Base-by-base conservation (phyloP, 768 basidiomycete genomes). In the Dentipellis fragilis region DNA sequence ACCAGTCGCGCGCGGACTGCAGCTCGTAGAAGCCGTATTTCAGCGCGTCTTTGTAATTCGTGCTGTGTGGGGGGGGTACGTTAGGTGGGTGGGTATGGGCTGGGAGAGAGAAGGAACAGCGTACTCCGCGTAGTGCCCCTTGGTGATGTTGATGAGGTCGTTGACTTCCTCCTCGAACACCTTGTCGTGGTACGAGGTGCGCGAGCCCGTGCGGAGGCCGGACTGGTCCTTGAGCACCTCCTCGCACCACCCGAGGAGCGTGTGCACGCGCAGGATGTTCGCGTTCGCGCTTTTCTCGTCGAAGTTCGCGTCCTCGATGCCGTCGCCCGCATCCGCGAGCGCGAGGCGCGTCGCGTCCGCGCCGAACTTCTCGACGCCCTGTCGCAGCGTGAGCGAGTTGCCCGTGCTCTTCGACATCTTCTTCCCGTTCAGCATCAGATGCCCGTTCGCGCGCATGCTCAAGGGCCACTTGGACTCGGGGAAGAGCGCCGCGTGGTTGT, bases 361-460 rank as follows among this genome's bases (percentile, higher is more conserved):
- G 57, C 96, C 96, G 65, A 95, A 98, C 77, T 98, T 98, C 70
- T 84, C 78, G 57, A 95, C 83, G 1, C 88, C 81, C 66, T 99
- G 89, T 54, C 81, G 73, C 68, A 98, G 73, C 0, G 95, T 99
- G 75, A 98, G 74, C 55, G 86, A 90, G 71, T 99, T 99, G 10
- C 96, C 96, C 47, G 87, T 93, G 68, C 87, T 89, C 80, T 98
- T 99, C 40, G 84, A 86, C 96, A 99, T 99, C 77, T 98, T 99
- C 77, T 93, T 87, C 17, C 95, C 94, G 69, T 99, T 98, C 69
- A 99, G 69, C 85, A 93, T 85, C 75, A 99, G 70, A 67, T 98
- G 95, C 0, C 96, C 96, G 66, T 99, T 99, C 48, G 89, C 85
- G 22, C 96, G 87, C 77, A 99, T 91, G 66, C 89, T 84, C 64